A percentile compares a stretch with the other conserved stretches of the same genome.
Evolutionary conservation across 441 rosid genomes (phyloP).

Genomic region (Eutrema salsugineum): DNA sequence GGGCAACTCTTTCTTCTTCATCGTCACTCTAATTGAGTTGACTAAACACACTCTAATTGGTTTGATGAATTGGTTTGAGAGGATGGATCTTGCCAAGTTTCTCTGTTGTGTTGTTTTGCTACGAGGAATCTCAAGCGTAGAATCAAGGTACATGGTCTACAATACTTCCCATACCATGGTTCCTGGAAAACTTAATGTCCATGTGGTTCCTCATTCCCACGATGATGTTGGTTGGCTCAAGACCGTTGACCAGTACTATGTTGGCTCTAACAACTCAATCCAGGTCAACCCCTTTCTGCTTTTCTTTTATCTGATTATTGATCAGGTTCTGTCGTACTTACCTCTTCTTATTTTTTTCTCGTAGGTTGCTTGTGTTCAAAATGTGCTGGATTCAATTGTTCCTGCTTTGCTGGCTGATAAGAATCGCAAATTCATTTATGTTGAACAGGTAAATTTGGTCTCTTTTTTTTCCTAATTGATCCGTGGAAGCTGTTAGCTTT

Average conservation of each 20-base stretch:
- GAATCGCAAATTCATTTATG: conserved; percentile 90
- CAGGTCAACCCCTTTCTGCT: conserved; percentile 49
- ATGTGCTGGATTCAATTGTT: conserved; percentile 85
- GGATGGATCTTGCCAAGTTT: conserved; percentile 26
- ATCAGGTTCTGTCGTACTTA: neutral
- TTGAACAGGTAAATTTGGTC: conserved; percentile 57
- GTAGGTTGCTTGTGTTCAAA: conserved; percentile 95
- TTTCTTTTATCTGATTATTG: neutral
- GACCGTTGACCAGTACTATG: conserved; percentile 98
- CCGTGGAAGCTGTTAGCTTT: neutral
- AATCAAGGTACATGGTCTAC: conserved; percentile 71
- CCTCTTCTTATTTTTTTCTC: neutral
- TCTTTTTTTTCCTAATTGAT: neutral
- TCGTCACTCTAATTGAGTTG: conserved; percentile 18
- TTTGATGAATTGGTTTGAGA: neutral
- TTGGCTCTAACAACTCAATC: conserved; percentile 97
- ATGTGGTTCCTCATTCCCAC: conserved; percentile 92
- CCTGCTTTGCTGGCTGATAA: conserved; percentile 88
- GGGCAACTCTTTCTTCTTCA: conserved; percentile 14
- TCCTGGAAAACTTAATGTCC: conserved; percentile 87
- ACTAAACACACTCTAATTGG: conserved; percentile 12
- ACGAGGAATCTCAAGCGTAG: conserved; percentile 44
- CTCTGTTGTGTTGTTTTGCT: conserved; percentile 25
- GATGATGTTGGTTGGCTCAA: conserved; percentile 99
- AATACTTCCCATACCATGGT: conserved; percentile 84